Evolutionary conservation across 1,139 yeast species (phyloP).

Genomic region (Saccharomyces hybrid): DNA sequence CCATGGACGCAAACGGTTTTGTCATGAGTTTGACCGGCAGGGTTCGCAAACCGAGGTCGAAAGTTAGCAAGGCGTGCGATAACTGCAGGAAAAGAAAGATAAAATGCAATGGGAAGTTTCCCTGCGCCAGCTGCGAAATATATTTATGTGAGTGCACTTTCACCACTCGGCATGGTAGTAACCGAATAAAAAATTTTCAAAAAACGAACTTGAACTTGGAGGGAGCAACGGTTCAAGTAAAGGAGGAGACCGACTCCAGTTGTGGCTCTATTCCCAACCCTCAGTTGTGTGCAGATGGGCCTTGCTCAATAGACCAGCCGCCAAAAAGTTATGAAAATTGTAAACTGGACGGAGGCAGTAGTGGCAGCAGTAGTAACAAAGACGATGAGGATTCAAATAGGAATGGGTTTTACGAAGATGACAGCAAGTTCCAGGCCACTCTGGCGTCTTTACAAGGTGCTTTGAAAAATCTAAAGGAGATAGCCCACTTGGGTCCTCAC

Average conservation of each 20-base stretch:
- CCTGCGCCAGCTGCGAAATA: slow-evolving; percentile 30
- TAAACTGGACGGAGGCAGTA: neutral
- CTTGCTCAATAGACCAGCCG: neutral
- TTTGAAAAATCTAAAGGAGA: neutral
- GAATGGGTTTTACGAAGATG: slow-evolving; percentile 1
- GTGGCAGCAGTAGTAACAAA: neutral
- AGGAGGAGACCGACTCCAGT: neutral
- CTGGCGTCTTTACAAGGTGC: neutral
- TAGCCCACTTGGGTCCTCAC: slow-evolving; percentile 5
- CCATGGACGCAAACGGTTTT: neutral
- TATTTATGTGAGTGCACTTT: slow-evolving; percentile 27
- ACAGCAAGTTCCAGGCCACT: neutral
- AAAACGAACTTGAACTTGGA: neutral
- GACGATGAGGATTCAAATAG: neutral
- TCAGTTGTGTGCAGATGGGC: neutral
- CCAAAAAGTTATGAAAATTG: neutral
- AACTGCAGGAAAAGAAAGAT: slow-evolving; percentile 54
- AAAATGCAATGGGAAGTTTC: slow-evolving; percentile 48
- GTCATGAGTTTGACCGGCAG: slow-evolving; percentile 1
- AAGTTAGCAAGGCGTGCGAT: slow-evolving; percentile 48
- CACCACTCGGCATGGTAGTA: slow-evolving; percentile 1
- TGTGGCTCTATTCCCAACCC: neutral
- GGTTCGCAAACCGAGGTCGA: slow-evolving; percentile 12
- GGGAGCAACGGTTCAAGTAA: neutral
- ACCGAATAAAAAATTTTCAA: neutral